These are phyloP conservation scores for Sphenostylis stenocarpa DNA, from an alignment of 306 rosid species.

Conservation along the genomic window DNA sequence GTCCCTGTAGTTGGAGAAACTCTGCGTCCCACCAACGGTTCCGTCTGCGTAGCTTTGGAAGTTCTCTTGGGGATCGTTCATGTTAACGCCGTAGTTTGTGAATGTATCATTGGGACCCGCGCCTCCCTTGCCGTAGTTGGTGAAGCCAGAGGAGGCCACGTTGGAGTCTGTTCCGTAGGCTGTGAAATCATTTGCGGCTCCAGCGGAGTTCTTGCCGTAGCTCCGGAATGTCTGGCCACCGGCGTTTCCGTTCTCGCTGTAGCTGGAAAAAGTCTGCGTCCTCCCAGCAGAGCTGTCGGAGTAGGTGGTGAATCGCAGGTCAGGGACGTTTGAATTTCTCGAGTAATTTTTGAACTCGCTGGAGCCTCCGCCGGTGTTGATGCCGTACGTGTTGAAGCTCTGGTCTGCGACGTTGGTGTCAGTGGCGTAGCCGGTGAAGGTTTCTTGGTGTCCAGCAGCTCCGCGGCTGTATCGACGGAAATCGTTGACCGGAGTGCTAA, in stretches of 20 bases:
- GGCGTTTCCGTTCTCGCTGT: conserved; percentile 56
- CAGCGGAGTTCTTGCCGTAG: conserved; percentile 55
- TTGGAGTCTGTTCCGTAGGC: conserved; percentile 60
- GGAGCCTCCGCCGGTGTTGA: conserved; percentile 47
- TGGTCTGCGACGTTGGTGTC: conserved; percentile 54
- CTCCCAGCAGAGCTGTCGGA: conserved; percentile 55
- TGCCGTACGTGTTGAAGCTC: conserved; percentile 60
- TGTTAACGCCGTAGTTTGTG: conserved; percentile 47
- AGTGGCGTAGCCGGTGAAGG: conserved; percentile 49
- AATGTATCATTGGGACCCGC: conserved; percentile 48
- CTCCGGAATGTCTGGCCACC: conserved; percentile 57
- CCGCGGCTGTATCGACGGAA: conserved; percentile 75
- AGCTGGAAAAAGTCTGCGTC: conserved; percentile 48
- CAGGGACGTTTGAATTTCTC: conserved; percentile 47
- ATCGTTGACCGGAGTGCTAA: conserved; percentile 40
- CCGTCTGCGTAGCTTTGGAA: conserved; percentile 67
- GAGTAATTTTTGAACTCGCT: conserved; percentile 66
- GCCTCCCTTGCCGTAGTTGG: conserved; percentile 43
- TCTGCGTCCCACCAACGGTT: conserved; percentile 45
- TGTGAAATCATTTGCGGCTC: conserved; percentile 46
- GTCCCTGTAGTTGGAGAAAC: conserved; percentile 66
- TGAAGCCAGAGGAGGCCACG: conserved; percentile 47
- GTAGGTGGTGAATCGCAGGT: conserved; percentile 61
- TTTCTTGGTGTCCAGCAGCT: conserved; percentile 50
- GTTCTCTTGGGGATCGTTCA: conserved; percentile 51